Evolutionary conservation across 75 land plant species (phyloP), one percentile per base, ranked within the genome.

Genomic region (Selaginella moellendorffii): DNA sequence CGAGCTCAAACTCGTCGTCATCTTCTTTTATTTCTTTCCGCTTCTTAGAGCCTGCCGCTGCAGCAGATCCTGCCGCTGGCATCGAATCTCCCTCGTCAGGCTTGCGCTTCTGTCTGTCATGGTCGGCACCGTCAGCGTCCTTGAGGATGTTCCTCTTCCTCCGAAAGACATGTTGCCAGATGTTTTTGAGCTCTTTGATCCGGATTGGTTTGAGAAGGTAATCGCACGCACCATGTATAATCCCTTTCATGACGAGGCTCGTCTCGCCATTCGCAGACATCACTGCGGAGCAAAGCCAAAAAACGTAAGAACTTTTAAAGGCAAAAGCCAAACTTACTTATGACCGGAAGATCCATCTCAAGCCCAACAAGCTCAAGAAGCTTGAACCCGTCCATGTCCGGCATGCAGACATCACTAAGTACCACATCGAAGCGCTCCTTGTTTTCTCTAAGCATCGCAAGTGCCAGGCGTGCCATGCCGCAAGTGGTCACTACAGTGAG

Each of bases 251-350:
- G 10, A 95, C 99, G 26, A 83, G 74, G 56, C 82, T 83, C 9
- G 97, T 95, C 63, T 95, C 99, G 56, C 97, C 99, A 73, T 84
- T 83, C 24, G 80, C 90, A 27, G 99, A 95, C 99, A 95, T 95
- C 88, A 95, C 99, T 95, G 82, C 60, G 72, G 21, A 9, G 30
- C 42, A 21, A 8, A 58, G 22, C 20, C 21, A 58, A n/a, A n/a
- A n/a, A n/a, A n/a, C n/a, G n/a, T n/a, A n/a, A n/a, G n/a, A n/a
- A n/a, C n/a, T n/a, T n/a, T n/a, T n/a, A n/a, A n/a, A n/a, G n/a
- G n/a, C n/a, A n/a, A n/a, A n/a, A n/a, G n/a, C n/a, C n/a, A n/a
- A 53, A 75, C 84, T 79, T 27, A 91, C 97, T 91, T 65, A 91
- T 91, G 18, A 91, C 97, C 61, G 97, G 97, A 65, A 91, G 80